Base-by-base conservation (phyloP, 75 land plant genomes). In the Cupressus sempervirens region DNA sequence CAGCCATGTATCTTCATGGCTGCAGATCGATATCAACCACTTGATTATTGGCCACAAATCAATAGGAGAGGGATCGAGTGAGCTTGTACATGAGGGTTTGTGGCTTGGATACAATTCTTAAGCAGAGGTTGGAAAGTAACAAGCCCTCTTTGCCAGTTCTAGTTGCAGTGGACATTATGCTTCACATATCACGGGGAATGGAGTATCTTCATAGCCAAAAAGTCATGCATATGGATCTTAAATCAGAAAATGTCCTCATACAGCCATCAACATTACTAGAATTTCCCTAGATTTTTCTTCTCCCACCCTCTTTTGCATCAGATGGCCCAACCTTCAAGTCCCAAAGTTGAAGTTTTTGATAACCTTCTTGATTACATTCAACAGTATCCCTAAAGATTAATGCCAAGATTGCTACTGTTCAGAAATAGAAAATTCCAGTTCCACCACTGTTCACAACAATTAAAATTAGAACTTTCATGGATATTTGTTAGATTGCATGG, bases 171-270 rank as follows among this genome's bases (percentile, higher is more conserved):
- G 84, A 86, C 54, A 41, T 86, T 10, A 82, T 86, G 84, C 43
- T 82, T 52, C 87, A 86, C n/a, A n/a, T n/a, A n/a, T n/a, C n/a
- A n/a, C n/a, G n/a, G n/a, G n/a, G n/a, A n/a, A n/a, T n/a, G n/a
- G 83, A 83, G 23, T 83, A 86, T 20, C 23, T 86, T 52, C 87
- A 86, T 36, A 32, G 54, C 3, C 40, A 35, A 11, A 26, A 50
- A 30, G 50, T 86, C 35, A 53, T 83, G 79, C 87, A 86, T 48
- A 38, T 53, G 30, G 58, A 86, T 54, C 84, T 86, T 30, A 83
- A 79, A 54, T 48, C 84, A 73, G 34, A 29, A 38, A 83, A 86
- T 68, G 53, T 86, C 32, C 48, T 86, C n/a, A 50, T 86, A 14
- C 48, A 86, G 8, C 75, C 53, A 15, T 82, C 74, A 40, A 3